phyloP scores from a whole-genome alignment of 768 basidiomycete species.

The Epithele typhae region DNA sequence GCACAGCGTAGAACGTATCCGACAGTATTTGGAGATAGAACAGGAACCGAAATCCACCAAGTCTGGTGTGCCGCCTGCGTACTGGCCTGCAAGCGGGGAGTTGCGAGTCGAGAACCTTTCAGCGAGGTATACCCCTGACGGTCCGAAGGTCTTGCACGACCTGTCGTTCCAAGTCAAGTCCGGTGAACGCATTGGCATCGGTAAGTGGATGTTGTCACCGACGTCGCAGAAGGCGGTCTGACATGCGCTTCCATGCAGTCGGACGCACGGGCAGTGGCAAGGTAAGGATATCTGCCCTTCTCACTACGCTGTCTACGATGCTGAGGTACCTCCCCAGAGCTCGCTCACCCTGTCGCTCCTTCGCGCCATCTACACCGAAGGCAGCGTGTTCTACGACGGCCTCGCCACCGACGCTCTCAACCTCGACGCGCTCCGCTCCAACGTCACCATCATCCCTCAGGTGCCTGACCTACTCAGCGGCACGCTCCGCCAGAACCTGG shows the following conservation, averaged over 20 bases:
- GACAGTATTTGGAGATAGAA: conserved; percentile 51
- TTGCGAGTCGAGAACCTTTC: conserved; percentile 48
- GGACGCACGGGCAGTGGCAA: conserved; percentile 59
- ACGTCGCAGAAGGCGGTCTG: neutral
- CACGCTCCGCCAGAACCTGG: conserved; percentile 52
- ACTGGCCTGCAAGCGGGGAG: conserved; percentile 58
- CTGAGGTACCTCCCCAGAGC: too few species aligned
- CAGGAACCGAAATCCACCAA: conserved; percentile 43
- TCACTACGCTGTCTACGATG: too few species aligned
- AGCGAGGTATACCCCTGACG: conserved; percentile 48
- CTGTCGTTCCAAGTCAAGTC: conserved; percentile 47
- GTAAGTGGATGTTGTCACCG: conserved; percentile 24
- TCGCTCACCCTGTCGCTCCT: conserved; percentile 50
- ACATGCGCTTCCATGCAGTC: conserved; percentile 33
- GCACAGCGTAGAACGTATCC: conserved; percentile 45
- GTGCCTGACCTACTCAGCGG: conserved; percentile 51
- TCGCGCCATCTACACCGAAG: conserved; percentile 51
- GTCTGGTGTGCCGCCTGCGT: conserved; percentile 50
- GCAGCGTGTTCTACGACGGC: conserved; percentile 49
- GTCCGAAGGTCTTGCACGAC: conserved; percentile 51
- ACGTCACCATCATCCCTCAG: conserved; percentile 60
- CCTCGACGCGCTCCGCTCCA: conserved; percentile 46
- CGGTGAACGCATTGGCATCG: conserved; percentile 56
- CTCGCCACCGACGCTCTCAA: conserved; percentile 43
- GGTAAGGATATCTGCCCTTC: conserved; percentile 18